These are phyloP conservation scores for Corymbia calophylla DNA, from an alignment of 441 rosid genomes.

Conservation along the genomic window DNA sequence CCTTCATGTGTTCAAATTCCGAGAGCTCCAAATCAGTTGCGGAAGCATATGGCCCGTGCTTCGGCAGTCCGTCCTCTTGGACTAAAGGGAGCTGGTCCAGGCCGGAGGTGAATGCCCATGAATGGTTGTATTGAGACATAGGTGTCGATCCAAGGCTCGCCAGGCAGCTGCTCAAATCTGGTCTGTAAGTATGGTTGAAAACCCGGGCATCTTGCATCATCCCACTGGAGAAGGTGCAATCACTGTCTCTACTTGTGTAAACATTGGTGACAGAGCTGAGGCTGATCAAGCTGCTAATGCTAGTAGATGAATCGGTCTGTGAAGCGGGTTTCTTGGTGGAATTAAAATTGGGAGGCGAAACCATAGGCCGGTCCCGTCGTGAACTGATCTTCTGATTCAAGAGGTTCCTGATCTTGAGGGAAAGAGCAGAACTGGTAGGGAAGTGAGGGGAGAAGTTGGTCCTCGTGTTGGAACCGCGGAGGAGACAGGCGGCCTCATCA, in stretches of 20 bases:
- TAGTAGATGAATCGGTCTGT: conserved; percentile 14
- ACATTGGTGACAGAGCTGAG: neutral
- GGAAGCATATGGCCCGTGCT: conserved; percentile 2
- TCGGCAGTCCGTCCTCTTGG: conserved; percentile 26
- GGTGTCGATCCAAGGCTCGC: conserved; percentile 4
- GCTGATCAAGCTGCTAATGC: neutral
- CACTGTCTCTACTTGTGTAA: neutral
- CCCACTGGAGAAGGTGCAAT: neutral
- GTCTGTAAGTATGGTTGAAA: conserved; percentile 35
- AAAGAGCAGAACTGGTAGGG: conserved; percentile 47
- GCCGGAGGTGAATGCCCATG: conserved; percentile 38
- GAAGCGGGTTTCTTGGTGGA: neutral
- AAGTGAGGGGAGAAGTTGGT: conserved; percentile 59
- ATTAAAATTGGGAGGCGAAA: neutral
- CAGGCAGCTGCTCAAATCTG: conserved; percentile 33
- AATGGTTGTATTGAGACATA: conserved; percentile 20
- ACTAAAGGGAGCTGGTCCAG: conserved; percentile 28
- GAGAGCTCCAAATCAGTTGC: conserved; percentile 18
- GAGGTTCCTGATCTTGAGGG: conserved; percentile 58
- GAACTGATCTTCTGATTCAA: conserved; percentile 52
- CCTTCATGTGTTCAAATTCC: conserved; percentile 33
- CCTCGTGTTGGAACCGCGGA: conserved; percentile 75
- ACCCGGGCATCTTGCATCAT: conserved; percentile 9
- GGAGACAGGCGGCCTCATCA: conserved; percentile 83
- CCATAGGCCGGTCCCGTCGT: conserved; percentile 6